phyloP scores from a whole-genome alignment of 768 basidiomycete genomes.

The Russula ochroleuca region DNA sequence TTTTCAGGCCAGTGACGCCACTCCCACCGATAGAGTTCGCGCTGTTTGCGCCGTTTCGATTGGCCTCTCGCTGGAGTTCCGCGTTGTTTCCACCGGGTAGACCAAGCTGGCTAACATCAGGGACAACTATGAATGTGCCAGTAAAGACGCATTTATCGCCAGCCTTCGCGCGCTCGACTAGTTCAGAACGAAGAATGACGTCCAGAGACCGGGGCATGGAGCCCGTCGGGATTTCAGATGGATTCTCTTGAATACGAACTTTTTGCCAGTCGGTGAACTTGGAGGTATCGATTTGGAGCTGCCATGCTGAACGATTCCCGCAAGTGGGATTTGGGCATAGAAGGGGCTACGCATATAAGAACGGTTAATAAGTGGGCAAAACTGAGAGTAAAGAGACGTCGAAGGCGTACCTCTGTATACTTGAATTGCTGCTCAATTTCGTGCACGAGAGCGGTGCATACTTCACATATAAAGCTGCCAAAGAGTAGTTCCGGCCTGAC shows the following conservation, averaged over 20 bases:
- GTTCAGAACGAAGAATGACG: constrained; percentile 89
- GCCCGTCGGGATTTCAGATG: constrained; percentile 97
- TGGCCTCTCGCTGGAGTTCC: constrained; percentile 84
- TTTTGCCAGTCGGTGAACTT: constrained; percentile 99
- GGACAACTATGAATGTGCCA: constrained; percentile 96
- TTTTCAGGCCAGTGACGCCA: constrained; percentile 93
- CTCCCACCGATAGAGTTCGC: constrained; percentile 62
- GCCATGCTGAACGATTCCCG: constrained; percentile 85
- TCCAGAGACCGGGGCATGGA: constrained; percentile 97
- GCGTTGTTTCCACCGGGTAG: constrained; percentile 91
- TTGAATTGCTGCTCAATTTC: constrained; percentile 99
- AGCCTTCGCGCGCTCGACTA: constrained; percentile 98
- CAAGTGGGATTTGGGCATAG: constrained; percentile 94
- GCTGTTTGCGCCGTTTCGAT: constrained; percentile 54
- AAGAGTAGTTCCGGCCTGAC: constrained; percentile 92
- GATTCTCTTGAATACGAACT: constrained; percentile 97
- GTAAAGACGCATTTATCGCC: constrained; percentile 99
- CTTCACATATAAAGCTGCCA: constrained; percentile 90
- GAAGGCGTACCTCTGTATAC: constrained; percentile 78
- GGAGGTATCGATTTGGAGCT: constrained; percentile 91
- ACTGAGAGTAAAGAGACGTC: not conserved
- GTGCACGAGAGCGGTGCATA: constrained; percentile 78
- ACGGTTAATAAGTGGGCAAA: constrained; percentile 17
- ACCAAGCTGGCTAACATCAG: constrained; percentile 94
- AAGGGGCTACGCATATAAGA: constrained; percentile 58